Evolutionary conservation across 306 rosid genomes (phyloP).

Genomic region (Senna siamea): DNA sequence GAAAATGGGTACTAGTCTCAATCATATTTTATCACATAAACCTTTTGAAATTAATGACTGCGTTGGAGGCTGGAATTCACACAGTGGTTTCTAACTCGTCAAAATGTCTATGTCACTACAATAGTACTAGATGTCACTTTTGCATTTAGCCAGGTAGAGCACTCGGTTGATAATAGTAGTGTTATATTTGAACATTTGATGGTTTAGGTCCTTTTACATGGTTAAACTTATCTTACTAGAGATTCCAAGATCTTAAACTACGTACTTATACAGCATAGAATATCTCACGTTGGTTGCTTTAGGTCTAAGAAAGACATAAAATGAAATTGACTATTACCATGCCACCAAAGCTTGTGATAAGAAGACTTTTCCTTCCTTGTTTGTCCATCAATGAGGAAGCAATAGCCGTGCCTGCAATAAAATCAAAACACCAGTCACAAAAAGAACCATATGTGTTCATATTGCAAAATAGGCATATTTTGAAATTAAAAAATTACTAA

Average conservation of each 20-base stretch:
- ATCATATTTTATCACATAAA: constrained; percentile 9
- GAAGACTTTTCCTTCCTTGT: constrained; percentile 91
- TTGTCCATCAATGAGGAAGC: constrained; percentile 94
- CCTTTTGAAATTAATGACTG: constrained; percentile 2
- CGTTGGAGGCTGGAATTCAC: constrained; percentile 5
- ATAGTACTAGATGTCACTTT: not conserved
- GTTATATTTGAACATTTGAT: constrained; percentile 6
- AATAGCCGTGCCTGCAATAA: constrained; percentile 69
- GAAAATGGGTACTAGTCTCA: not conserved
- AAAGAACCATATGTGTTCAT: constrained; percentile 11
- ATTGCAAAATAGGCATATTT: constrained; percentile 7
- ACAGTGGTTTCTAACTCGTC: not conserved
- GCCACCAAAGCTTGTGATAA: constrained; percentile 82
- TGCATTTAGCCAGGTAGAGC: constrained; percentile 1
- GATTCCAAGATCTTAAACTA: not conserved
- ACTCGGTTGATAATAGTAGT: constrained; percentile 1
- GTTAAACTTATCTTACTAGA: not conserved
- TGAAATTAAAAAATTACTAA: constrained; percentile 41
- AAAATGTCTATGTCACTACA: not conserved
- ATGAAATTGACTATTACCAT: constrained; percentile 65
- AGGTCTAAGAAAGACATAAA: constrained; percentile 11
- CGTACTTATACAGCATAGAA: not conserved
- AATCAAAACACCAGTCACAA: constrained; percentile 31
- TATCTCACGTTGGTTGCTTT: constrained; percentile 15
- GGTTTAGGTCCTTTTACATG: constrained; percentile 21